Evolutionary conservation across 2,329 filamentous ascomycete genomes (phyloP).

Genomic region (Penicillium paneum): DNA sequence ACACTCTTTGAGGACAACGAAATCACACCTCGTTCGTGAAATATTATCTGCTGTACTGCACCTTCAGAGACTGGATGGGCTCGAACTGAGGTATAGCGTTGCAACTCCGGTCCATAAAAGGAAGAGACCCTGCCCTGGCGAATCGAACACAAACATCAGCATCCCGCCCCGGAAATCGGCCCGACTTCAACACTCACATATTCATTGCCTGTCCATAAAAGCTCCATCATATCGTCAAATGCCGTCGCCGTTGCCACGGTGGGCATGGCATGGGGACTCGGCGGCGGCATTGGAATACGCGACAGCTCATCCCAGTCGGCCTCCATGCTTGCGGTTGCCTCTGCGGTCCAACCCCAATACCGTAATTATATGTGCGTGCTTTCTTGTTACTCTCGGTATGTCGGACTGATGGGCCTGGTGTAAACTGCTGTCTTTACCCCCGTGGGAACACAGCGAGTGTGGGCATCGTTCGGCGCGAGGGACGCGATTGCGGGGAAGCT

Average conservation of each 20-base stretch:
- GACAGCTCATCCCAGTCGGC: slow-evolving; percentile 63
- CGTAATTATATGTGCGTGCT: not conserved
- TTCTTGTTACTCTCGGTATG: not conserved
- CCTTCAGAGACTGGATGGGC: slow-evolving; percentile 72
- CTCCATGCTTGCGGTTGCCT: slow-evolving; percentile 40
- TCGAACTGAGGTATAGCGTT: slow-evolving; percentile 85
- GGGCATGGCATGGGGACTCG: slow-evolving; percentile 65
- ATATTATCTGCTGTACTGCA: slow-evolving; percentile 78
- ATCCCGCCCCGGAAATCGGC: not conserved
- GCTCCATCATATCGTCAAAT: slow-evolving; percentile 85
- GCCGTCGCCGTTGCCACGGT: slow-evolving; percentile 75
- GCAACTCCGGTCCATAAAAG: slow-evolving; percentile 80
- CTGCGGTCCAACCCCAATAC: slow-evolving; percentile 14
- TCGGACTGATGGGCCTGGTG: not conserved
- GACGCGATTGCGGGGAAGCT: slow-evolving; percentile 40
- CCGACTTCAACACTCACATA: slow-evolving; percentile 57
- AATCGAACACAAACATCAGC: slow-evolving; percentile 16
- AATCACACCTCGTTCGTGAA: slow-evolving; percentile 87
- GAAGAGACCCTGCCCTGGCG: slow-evolving; percentile 81
- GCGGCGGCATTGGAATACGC: slow-evolving; percentile 76
- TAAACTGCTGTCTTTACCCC: slow-evolving; percentile 28
- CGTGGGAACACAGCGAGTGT: slow-evolving; percentile 30
- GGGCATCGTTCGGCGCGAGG: slow-evolving; percentile 34
- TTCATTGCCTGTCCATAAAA: slow-evolving; percentile 91
- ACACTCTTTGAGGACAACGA: slow-evolving; percentile 78